A percentile compares a stretch with the other conserved stretches of the same genome.
phyloP scores from a whole-genome alignment of 345 rosid species.

The Lumnitzera racemosa region DNA sequence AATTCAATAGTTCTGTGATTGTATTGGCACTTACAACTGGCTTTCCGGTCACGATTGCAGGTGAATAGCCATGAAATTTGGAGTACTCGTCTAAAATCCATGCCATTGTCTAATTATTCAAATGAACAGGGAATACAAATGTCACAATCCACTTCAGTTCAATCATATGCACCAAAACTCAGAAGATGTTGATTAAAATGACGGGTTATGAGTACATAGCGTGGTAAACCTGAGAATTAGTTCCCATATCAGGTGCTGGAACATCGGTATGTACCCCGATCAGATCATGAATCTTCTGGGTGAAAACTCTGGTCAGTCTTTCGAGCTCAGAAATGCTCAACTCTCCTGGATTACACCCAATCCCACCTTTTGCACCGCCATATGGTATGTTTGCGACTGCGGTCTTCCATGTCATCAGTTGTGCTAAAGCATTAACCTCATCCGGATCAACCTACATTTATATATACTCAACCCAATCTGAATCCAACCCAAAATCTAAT shows the following conservation, averaged over 20 bases:
- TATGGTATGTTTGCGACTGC: constrained; percentile 95
- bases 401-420: constrained; percentile 98
- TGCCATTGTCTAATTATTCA: constrained; percentile 75
- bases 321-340: constrained; percentile 71
- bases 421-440: constrained; percentile 94
- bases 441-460: constrained; percentile 77
- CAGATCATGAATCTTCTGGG: constrained; percentile 90
- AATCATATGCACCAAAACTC: not conserved
- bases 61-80: constrained; percentile 88
- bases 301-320: constrained; percentile 87
- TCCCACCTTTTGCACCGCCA: constrained; percentile 98
- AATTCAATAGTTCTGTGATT: too few species aligned
- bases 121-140: constrained; percentile 3
- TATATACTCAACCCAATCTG: constrained; percentile 6
- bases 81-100: constrained; percentile 99
- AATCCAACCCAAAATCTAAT: constrained; percentile 5
- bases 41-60: constrained; percentile 92
- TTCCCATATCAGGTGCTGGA: constrained; percentile 99
- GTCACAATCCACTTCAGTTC: not conserved
- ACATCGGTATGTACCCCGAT: constrained; percentile 88
- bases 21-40: constrained; percentile 46
- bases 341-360: constrained; percentile 72
- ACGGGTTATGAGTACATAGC: not conserved
- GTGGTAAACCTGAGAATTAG: constrained; percentile 70
- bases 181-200: not conserved